These are phyloP conservation scores for Kurtzmaniella fragi DNA, from an alignment of 805 yeast genomes.

Conservation along the genomic window DNA sequence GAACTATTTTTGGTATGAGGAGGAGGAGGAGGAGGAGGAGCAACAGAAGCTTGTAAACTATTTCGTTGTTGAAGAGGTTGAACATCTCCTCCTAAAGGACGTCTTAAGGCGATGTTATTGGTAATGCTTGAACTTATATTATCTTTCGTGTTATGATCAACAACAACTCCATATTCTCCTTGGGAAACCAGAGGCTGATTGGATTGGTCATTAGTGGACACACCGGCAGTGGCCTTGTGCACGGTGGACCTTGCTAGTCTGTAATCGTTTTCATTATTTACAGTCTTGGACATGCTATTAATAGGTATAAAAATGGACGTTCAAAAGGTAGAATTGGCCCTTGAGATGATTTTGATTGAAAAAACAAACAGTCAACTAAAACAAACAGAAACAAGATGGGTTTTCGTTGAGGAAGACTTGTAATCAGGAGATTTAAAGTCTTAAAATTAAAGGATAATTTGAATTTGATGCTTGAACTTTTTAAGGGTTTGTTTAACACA, in stretches of 20 bases:
- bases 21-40: conserved; percentile 3
- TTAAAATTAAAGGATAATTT: conserved; percentile 1
- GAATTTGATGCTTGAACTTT: conserved; percentile 1
- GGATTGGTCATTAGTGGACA: background rate
- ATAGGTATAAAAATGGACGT: background rate
- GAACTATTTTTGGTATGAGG: conserved; percentile 1
- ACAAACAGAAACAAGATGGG: background rate
- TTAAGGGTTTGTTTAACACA: background rate
- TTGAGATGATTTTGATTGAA: background rate
- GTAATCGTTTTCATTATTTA: conserved; percentile 38
- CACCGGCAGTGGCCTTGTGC: background rate
- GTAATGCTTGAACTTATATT: conserved; percentile 1
- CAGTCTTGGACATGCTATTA: conserved; percentile 10
- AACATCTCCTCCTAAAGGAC: conserved; percentile 31
- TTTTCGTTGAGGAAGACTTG: background rate
- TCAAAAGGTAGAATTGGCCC: too few species aligned
- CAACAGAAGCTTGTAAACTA: background rate
- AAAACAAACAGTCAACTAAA: background rate
- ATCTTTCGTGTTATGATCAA: too few species aligned
- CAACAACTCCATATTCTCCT: too few species aligned
- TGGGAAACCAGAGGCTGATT: too few species aligned
- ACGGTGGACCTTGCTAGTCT: conserved; percentile 25
- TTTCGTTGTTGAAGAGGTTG: conserved; percentile 23
- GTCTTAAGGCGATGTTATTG: conserved; percentile 15
- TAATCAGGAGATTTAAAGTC: background rate